Conservation (phyloP, 2,329 filamentous ascomycete genomes). For the Aspergillus ibericus region DNA sequence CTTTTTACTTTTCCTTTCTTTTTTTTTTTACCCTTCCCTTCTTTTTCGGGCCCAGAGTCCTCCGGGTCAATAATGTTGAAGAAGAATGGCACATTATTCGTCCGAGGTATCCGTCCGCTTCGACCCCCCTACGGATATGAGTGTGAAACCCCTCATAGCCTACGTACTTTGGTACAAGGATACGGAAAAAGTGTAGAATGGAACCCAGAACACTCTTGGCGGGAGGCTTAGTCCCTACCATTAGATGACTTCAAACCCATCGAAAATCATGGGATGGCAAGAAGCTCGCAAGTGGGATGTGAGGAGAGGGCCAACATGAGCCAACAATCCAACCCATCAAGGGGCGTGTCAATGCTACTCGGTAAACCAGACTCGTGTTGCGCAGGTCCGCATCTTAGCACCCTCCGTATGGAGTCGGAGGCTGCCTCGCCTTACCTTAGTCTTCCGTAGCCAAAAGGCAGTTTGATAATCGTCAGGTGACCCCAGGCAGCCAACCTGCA, state of each 20-base stretch:
- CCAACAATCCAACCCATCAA: conserved; percentile 8
- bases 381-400: background rate
- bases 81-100: background rate
- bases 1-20: background rate
- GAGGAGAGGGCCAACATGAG: conserved; percentile 11
- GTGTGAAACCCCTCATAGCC: background rate
- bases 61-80: conserved; percentile 4
- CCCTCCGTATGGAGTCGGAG: background rate
- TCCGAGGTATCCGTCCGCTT: background rate
- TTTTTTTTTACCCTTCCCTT: conserved; percentile 1
- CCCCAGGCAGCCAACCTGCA: background rate
- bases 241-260: background rate
- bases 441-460: background rate
- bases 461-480: conserved; percentile 4
- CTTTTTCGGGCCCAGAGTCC: background rate
- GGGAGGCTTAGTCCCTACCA: background rate
- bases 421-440: background rate
- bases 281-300: conserved; percentile 8
- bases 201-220: background rate
- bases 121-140: background rate
- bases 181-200: background rate
- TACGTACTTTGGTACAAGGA: background rate
- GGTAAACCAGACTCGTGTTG: conserved; percentile 4
- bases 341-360: conserved; percentile 13
- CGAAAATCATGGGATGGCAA: background rate